Conservation (phyloP, 805 yeast species). For the Metschnikowia henanensis region DNA sequence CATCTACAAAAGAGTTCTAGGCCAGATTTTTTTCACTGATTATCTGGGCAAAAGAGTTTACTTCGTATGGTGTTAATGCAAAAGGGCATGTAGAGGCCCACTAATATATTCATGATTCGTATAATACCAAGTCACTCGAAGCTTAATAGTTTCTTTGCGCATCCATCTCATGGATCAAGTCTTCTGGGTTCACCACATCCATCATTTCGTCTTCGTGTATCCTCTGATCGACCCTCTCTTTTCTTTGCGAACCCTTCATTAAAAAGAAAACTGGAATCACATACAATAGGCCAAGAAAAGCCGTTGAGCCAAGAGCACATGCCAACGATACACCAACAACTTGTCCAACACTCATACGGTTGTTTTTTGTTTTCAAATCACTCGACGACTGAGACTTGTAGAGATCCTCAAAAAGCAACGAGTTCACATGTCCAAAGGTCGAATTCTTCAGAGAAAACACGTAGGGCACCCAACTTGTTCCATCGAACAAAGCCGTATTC, state of each 20-base stretch:
- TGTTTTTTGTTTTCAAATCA: conserved; percentile 23
- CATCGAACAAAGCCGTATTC: conserved; percentile 65
- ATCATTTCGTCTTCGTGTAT: conserved; percentile 46
- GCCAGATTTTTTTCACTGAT: too few relatives aligned
- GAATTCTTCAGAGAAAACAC: conserved; percentile 38
- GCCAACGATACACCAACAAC: conserved; percentile 47
- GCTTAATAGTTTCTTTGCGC: conserved; percentile 31
- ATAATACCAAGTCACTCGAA: neutral
- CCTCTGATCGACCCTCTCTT: conserved; percentile 29
- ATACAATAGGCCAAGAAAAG: conserved; percentile 40
- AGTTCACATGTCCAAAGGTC: conserved; percentile 28
- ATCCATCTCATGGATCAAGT: conserved; percentile 45
- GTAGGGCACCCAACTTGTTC: conserved; percentile 66
- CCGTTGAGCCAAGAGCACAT: conserved; percentile 45
- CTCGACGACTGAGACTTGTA: conserved; percentile 37
- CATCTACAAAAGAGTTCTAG: too few relatives aligned
- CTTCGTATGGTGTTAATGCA: neutral
- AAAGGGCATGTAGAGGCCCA: neutral
- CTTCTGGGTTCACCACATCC: conserved; percentile 44
- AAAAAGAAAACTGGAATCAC: conserved; percentile 39
- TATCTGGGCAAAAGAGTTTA: too few relatives aligned
- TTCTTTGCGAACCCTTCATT: conserved; percentile 26
- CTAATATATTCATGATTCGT: conserved; percentile 4
- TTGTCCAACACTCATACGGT: conserved; percentile 36
- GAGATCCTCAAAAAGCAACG: conserved; percentile 35